Conservation (phyloP, 1,284 basidiomycete genomes). For the Cerrena zonata region DNA sequence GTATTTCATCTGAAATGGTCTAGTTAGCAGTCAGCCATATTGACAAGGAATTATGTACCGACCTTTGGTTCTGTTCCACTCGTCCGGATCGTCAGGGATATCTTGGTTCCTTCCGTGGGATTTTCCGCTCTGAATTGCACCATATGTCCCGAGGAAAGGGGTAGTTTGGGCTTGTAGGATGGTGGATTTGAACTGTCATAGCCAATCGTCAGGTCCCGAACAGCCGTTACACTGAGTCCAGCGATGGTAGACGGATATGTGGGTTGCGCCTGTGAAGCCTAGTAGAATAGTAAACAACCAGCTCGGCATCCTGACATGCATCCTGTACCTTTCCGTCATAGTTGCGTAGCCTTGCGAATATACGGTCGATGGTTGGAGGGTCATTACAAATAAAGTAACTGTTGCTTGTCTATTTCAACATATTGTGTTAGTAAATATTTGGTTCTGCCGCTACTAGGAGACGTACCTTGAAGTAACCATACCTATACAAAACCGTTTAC, state of each 20-base stretch:
- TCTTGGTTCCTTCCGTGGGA: constrained; percentile 37
- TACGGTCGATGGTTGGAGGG: constrained; percentile 53
- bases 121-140: constrained; percentile 65
- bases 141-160: constrained; percentile 78
- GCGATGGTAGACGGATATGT: constrained; percentile 60
- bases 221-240: constrained; percentile 49
- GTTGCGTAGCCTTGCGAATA: constrained; percentile 62
- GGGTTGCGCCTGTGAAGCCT: constrained; percentile 17
- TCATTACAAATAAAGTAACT: constrained; percentile 75
- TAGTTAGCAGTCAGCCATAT: not conserved
- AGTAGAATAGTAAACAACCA: not conserved
- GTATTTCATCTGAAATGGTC: constrained; percentile 62
- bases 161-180: constrained; percentile 55
- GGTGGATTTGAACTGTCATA: constrained; percentile 72
- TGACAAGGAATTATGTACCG: constrained; percentile 3
- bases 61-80: constrained; percentile 87
- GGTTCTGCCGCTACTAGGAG: not conserved
- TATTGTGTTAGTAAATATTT: not conserved
- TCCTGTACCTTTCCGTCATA: constrained; percentile 39
- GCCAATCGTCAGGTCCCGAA: constrained; percentile 70
- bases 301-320: constrained; percentile 1
- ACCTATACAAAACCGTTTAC: constrained; percentile 24
- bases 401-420: constrained; percentile 60
- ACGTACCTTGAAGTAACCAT: constrained; percentile 54
- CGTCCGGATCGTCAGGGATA: constrained; percentile 70